Evolutionary conservation across 192 early-diverging fungal genomes (phyloP), one percentile per base, ranked within the genome.

Genomic region (Backusella circina): DNA sequence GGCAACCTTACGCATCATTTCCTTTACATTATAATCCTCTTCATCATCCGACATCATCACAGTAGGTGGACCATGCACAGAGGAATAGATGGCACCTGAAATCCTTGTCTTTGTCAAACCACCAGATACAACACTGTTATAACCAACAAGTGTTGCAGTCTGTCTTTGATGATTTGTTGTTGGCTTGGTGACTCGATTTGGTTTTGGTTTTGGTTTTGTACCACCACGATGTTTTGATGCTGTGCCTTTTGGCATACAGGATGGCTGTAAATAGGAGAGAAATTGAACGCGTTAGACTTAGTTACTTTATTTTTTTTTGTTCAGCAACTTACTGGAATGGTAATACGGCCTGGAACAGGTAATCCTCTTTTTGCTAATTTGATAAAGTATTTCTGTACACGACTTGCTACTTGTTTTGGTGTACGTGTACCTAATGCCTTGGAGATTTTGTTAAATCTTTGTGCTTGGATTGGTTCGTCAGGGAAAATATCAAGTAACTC

Each of bases 331-430:
- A 68, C 79, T 6, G 89, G 87, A 73, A 88, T 86, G 26, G 87
- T 88, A 37, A 85, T 88, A 5, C 88, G 70, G 30, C 91, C 92
- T 28, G 92, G 91, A 23, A 92, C 88, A 28, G 90, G 90, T 61
- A 93, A 73, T 5, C 92, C 92, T 31, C 85, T 83, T 64, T 91
- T 92, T n/a, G 86, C 86, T 50, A 93, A 75, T 78, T 93, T 93
- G 83, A 91, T 91, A 81, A 92, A 92, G 78, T 93, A 92, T 77
- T 93, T 93, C 84, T 93, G 92, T 28, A 93, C 88, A 44, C 91
- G 87, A 75, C 92, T 93, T 10, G 89, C 90, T 41, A 93, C 92
- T 72, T 93, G 92, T 10, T 88, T 84, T 66, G 91, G 88, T 12
- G 88, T 92, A 69, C 92, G 86, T 0, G 91, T 91, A 51, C 90